phyloP scores from a whole-genome alignment of 352 stramenopile genomes.

The Phytophthora tentaculata region DNA sequence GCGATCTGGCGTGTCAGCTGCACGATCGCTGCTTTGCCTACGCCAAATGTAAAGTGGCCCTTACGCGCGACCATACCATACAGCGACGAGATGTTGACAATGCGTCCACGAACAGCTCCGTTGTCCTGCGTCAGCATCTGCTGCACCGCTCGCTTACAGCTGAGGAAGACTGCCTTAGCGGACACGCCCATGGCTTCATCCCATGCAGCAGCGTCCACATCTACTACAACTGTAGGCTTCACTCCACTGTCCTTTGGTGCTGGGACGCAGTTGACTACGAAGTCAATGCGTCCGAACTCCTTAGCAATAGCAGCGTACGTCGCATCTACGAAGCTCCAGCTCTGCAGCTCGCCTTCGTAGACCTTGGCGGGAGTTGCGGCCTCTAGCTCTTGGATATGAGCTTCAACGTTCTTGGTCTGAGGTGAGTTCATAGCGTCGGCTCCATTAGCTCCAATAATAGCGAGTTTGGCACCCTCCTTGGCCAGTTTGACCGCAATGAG shows the following conservation, averaged over 20 bases:
- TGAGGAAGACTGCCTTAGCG: conserved; percentile 70
- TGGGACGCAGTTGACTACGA: conserved; percentile 76
- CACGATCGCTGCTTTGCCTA: conserved; percentile 66
- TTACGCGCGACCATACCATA: conserved; percentile 66
- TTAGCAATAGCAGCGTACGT: conserved; percentile 51
- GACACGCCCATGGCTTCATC: conserved; percentile 67
- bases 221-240: conserved; percentile 46
- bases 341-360: conserved; percentile 54
- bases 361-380: conserved; percentile 36
- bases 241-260: conserved; percentile 32
- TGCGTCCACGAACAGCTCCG: conserved; percentile 55
- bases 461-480: conserved; percentile 68
- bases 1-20: conserved; percentile 75
- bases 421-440: conserved; percentile 17
- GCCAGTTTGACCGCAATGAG: conserved; percentile 67
- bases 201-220: conserved; percentile 54
- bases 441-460: conserved; percentile 48
- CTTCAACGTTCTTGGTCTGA: conserved; percentile 44
- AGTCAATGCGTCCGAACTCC: conserved; percentile 66
- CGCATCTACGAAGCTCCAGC: conserved; percentile 56
- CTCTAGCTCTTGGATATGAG: conserved; percentile 43
- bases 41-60: conserved; percentile 68
- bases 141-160: conserved; percentile 69
- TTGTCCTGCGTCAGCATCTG: conserved; percentile 73
- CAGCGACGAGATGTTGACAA: conserved; percentile 70